phyloP scores from a whole-genome alignment of 2,329 filamentous ascomycete species.

The Xylaria sp. region DNA sequence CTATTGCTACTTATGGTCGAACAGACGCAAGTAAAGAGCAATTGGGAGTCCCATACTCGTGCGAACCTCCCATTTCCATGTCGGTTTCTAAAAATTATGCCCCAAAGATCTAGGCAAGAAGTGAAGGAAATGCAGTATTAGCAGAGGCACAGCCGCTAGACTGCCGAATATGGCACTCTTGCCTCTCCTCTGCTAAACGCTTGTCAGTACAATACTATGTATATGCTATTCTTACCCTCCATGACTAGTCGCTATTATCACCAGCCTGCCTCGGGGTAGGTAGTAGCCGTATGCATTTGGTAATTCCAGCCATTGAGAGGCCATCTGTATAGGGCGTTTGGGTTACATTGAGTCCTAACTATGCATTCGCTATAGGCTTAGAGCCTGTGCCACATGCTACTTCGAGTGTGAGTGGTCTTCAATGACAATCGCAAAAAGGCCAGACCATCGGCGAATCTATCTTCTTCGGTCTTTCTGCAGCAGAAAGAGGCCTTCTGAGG shows the following conservation, averaged over 20 bases:
- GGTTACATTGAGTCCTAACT: constrained; percentile 27
- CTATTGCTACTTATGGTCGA: background rate
- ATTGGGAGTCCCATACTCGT: background rate
- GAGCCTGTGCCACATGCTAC: constrained; percentile 23
- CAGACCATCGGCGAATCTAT: constrained; percentile 28
- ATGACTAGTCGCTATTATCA: constrained; percentile 7
- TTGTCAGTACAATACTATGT: background rate
- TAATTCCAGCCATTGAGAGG: constrained; percentile 22
- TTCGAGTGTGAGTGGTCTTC: background rate
- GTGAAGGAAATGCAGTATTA: background rate
- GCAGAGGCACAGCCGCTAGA: constrained; percentile 2
- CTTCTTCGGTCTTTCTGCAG: constrained; percentile 22
- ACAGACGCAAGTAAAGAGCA: background rate
- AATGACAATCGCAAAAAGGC: constrained; percentile 28
- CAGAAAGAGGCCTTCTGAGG: background rate
- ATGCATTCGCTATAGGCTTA: constrained; percentile 17
- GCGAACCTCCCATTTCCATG: constrained; percentile 5
- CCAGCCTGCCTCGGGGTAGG: constrained; percentile 8
- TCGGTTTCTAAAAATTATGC: background rate
- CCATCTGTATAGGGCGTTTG: constrained; percentile 15
- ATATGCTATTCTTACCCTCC: constrained; percentile 22
- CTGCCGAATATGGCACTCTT: constrained; percentile 7
- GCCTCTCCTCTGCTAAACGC: constrained; percentile 25
- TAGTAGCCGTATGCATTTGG: constrained; percentile 4
- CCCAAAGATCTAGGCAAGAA: constrained; percentile 14